Base-by-base conservation (phyloP, 805 yeast genomes). In the Saccharomyces cerevisiae region DNA sequence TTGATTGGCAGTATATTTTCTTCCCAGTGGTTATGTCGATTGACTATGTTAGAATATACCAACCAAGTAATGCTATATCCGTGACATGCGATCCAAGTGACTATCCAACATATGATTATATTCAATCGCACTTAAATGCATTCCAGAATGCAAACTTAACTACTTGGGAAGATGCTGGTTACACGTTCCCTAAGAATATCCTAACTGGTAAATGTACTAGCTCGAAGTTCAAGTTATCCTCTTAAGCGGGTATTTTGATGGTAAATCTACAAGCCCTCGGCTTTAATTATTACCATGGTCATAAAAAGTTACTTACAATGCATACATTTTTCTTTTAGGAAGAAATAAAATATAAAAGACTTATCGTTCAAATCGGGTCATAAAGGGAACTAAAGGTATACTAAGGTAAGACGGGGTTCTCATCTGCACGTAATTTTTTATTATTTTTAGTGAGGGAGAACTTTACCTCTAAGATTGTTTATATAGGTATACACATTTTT, bases 31-130 rank as follows among this genome's bases (percentile, higher is more conserved):
- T 79, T 2, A 75, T 90, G 82, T 74, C 80, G 55, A 73, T 90
- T 49, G 97, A 91, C 69, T 87, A 85, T 63, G 94, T 90, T 41
- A 81, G 97, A 62, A 66, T 90, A 21, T 91, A 91, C 70, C 98
- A 91, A 73, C 96, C 96, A 2, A 67, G 75, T 47, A 83, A 80
- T 61, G 70, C 75, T 14, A 70, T 76, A 41, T 78, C 79, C 53
- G 55, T 84, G 30, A 84, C 91, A 0, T 91, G 97, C 73, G 97
- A 90, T 66, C 97, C 98, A 0, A 70, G 61, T 0, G 94, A 80
- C 64, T 82, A 77, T 66, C 97, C 97, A 50, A 91, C 97, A 0
- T 73, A 75, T 57, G 89, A 87, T 63, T 91, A 90, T 73, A 91
- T 91, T 62, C 69, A 80, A 48, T 63, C 66, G 31, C 97, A 91